phyloP scores from a whole-genome alignment of 1,284 basidiomycete genomes.

The Hemileia vastatrix region DNA sequence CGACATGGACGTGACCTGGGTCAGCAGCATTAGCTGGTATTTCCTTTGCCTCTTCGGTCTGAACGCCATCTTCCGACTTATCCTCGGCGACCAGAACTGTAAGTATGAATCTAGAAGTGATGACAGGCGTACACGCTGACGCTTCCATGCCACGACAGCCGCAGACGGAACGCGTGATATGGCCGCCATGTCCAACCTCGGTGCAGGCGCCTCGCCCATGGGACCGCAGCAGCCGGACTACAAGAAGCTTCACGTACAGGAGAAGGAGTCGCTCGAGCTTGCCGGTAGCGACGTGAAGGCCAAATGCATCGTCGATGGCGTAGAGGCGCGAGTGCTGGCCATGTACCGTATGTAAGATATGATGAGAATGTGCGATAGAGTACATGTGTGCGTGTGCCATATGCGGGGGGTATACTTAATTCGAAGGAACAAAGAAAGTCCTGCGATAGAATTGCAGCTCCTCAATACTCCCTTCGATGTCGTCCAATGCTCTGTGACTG shows the following conservation, averaged over 20 bases:
- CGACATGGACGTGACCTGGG: conserved; percentile 98
- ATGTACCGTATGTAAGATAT: conserved; percentile 58
- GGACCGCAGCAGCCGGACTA: conserved; percentile 62
- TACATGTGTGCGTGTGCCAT: too few species aligned
- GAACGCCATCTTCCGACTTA: conserved; percentile 84
- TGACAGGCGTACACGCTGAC: conserved; percentile 20
- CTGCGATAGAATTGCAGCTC: conserved; percentile 49
- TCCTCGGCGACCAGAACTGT: conserved; percentile 86
- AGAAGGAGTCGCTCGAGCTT: conserved; percentile 85
- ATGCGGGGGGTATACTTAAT: too few species aligned
- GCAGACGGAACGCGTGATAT: conserved; percentile 67
- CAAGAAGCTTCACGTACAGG: conserved; percentile 77
- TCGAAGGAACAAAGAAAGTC: conserved; percentile 45
- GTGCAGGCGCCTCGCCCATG: conserved; percentile 50
- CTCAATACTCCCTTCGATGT: conserved; percentile 63
- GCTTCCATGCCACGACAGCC: conserved; percentile 47
- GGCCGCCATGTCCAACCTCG: conserved; percentile 59
- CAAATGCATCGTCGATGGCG: conserved; percentile 64
- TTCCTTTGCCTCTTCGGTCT: conserved; percentile 97
- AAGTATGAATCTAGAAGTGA: conserved; percentile 39
- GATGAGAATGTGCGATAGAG: too few species aligned
- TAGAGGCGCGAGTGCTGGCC: conserved; percentile 65
- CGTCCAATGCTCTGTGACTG: conserved; percentile 58
- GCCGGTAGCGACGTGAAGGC: conserved; percentile 76
- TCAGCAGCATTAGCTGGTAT: conserved; percentile 97